phyloP scores from a whole-genome alignment of 2,329 filamentous ascomycete species.

The Aureobasidium sp. region DNA sequence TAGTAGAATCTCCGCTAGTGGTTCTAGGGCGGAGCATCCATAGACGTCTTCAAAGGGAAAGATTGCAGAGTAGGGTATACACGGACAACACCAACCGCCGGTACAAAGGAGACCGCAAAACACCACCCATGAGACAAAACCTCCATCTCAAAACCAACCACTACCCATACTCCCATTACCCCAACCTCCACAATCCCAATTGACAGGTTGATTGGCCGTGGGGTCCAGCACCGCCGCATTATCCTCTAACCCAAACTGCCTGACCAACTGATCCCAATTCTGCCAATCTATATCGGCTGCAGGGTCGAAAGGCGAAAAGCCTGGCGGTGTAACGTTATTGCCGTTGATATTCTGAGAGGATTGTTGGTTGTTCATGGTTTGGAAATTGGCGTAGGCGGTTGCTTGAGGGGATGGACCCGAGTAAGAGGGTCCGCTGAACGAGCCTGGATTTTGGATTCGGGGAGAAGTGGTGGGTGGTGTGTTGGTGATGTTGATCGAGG shows the following conservation, averaged over 20 bases:
- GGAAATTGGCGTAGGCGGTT: neutral
- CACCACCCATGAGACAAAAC: too few species aligned
- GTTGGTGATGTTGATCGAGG: neutral
- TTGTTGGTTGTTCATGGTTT: neutral
- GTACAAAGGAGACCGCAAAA: too few species aligned
- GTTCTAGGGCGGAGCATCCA: too few species aligned
- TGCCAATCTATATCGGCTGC: conserved; percentile 41
- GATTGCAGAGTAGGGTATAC: too few species aligned
- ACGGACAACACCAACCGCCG: too few species aligned
- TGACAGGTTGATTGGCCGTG: neutral
- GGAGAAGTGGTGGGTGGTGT: neutral
- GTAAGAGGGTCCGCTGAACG: neutral
- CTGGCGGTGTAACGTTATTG: neutral
- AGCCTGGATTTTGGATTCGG: neutral
- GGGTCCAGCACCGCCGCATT: conserved; percentile 19
- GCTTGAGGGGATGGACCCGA: neutral
- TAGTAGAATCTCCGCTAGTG: too few species aligned
- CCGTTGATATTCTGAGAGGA: neutral
- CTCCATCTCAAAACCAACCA: conserved; percentile 4
- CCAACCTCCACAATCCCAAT: conserved; percentile 22
- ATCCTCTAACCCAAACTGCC: conserved; percentile 40
- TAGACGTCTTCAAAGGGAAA: too few species aligned
- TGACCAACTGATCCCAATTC: conserved; percentile 43
- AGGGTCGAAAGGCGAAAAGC: conserved; percentile 27
- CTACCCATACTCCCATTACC: conserved; percentile 9